Evolutionary conservation across 2,329 filamentous ascomycete species (phyloP).

Genomic region (Metarhizium brunneum): DNA sequence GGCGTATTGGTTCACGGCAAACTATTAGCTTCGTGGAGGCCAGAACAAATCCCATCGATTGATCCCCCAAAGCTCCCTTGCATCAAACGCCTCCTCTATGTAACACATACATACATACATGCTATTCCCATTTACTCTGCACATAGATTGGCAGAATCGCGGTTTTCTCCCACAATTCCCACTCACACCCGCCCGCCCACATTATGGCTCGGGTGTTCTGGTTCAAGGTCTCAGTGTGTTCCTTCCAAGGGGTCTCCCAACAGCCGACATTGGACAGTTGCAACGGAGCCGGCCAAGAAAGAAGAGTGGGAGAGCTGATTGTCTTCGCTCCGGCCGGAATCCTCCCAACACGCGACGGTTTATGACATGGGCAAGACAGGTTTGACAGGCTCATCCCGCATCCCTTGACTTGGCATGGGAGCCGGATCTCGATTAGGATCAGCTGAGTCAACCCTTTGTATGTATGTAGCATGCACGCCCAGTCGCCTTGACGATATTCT

Average conservation of each 20-base stretch:
- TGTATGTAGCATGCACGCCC: not conserved
- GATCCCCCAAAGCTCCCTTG: not conserved
- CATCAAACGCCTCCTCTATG: not conserved
- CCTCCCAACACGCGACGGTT: not conserved
- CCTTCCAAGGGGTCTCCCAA: too few relatives aligned
- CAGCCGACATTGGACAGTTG: too few relatives aligned
- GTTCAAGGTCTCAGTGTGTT: not conserved
- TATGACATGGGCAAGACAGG: not conserved
- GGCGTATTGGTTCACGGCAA: too few relatives aligned
- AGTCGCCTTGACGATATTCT: not conserved
- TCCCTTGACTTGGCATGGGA: not conserved
- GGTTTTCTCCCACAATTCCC: not conserved
- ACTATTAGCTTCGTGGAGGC: too few relatives aligned
- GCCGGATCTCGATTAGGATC: not conserved
- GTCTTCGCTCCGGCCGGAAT: not conserved
- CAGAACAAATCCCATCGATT: too few relatives aligned
- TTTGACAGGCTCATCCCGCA: not conserved
- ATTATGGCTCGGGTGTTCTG: not conserved
- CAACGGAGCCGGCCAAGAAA: too few relatives aligned
- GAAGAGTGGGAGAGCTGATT: not conserved
- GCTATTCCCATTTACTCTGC: too few relatives aligned
- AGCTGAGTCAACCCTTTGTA: not conserved
- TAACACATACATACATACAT: not conserved
- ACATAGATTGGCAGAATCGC: too few relatives aligned
- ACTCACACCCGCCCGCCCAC: not conserved